phyloP scores from a whole-genome alignment of 306 rosid genomes.

The Prunus fruticosa region DNA sequence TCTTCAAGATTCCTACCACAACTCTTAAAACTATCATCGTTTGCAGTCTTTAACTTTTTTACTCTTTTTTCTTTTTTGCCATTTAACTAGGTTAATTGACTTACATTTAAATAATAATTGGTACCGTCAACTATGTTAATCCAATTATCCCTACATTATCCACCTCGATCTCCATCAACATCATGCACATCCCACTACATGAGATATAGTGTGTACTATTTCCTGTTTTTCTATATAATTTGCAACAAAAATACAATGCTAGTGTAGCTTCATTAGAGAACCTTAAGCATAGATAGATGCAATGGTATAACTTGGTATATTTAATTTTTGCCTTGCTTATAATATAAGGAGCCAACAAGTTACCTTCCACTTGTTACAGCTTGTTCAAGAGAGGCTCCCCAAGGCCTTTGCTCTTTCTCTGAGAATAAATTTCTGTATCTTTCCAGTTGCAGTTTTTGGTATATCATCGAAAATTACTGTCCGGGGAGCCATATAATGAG shows the following conservation, averaged over 20 bases:
- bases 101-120: too few species aligned
- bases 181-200: constrained; percentile 42
- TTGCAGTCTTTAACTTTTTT: too few species aligned
- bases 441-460: constrained; percentile 83
- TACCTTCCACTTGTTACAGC: not conserved
- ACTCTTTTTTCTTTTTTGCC: too few species aligned
- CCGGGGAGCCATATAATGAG: constrained; percentile 79
- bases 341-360: not conserved
- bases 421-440: constrained; percentile 63
- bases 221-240: not conserved
- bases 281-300: not conserved
- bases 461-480: constrained; percentile 57
- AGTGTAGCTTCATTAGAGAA: not conserved
- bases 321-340: not conserved
- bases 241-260: not conserved
- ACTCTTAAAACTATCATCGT: too few species aligned
- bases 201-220: not conserved
- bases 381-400: constrained; percentile 45
- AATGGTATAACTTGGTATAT: not conserved
- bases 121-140: too few species aligned
- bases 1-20: too few species aligned
- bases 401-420: constrained; percentile 65
- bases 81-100: too few species aligned
- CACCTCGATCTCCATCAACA: constrained; percentile 43
- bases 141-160: constrained; percentile 32